Base-by-base conservation (phyloP, 1,139 yeast species). In the Pichia norvegensis region DNA sequence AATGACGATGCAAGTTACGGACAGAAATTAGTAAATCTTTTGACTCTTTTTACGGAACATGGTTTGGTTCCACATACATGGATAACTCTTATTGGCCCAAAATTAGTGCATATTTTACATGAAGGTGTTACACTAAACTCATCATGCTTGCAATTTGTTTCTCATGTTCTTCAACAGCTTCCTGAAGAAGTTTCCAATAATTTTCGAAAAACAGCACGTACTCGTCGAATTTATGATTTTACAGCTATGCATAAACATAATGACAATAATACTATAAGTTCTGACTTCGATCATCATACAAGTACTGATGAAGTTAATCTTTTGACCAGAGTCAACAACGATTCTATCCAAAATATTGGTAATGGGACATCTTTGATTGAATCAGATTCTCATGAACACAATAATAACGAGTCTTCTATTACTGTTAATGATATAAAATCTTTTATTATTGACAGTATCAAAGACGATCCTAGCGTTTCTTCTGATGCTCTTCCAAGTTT, bases 391-490 rank as follows among this genome's bases (percentile, higher is more conserved):
- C 16, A 19, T 11, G 17, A 14, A 14, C 9, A 11, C 5, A 23
- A 21, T 23, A 23, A 23, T 27, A n/a, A 14, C 4, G 13, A 17
- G n/a, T 4, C 19, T 4, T 22, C 20, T n/a, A n/a, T 19, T 6
- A 6, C 36, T 21, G 17, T 25, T n/a, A 23, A 23, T 9, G 39
- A 45, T 25, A 19, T 45, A 33, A 45, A 47, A 40, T 44, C 50
- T 4, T 47, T 47, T n/a, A 47, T 47, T 6, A 47, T 47, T 17
- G 46, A 47, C 20, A 44, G 47, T 23, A 47, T 47, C 7, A 39
- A 37, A 25, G 40, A 42, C 36, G 46, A 44, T 4, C 7, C 9
- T 16, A 20, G 7, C 10, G 29, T 19, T 7, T 13, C 38, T 31
- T 27, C 13, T 11, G 40, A 35, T 14, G 17, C 40, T 11, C 44